Conservation (phyloP, 352 stramenopile species). For the Pythium myriotylum region DNA sequence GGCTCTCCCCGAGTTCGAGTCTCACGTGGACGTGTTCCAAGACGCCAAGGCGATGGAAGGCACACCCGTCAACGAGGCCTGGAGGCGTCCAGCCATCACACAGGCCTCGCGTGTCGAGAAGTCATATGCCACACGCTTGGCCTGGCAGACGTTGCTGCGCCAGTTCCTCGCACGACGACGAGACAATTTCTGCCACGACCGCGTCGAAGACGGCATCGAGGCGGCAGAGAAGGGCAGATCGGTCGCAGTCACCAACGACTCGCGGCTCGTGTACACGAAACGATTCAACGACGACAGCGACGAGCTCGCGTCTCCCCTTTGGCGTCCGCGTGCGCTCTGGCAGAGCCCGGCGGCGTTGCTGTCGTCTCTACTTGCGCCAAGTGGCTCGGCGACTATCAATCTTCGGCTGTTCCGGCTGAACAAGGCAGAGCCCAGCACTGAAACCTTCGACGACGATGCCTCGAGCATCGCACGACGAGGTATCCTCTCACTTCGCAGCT, state of each 20-base stretch:
- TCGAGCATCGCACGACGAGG: neutral
- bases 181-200: neutral
- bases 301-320: neutral
- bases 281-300: constrained; percentile 1
- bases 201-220: constrained; percentile 8
- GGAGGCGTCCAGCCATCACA: neutral
- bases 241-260: neutral
- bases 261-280: constrained; percentile 2
- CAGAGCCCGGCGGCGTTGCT: constrained; percentile 15
- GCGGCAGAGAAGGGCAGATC: neutral
- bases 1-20: neutral
- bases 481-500: neutral
- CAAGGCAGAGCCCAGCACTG: neutral
- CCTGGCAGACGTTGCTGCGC: constrained; percentile 15
- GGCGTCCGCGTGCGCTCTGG: constrained; percentile 1
- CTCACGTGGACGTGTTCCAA: neutral
- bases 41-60: neutral
- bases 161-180: constrained; percentile 9
- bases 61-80: neutral
- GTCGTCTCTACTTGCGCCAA: neutral
- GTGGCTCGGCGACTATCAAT: neutral
- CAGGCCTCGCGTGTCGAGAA: neutral
- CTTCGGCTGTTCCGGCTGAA: constrained; percentile 9
- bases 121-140: neutral
- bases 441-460: neutral